Base-by-base conservation (phyloP, 345 rosid species). In the Odontarrhena argentea region DNA sequence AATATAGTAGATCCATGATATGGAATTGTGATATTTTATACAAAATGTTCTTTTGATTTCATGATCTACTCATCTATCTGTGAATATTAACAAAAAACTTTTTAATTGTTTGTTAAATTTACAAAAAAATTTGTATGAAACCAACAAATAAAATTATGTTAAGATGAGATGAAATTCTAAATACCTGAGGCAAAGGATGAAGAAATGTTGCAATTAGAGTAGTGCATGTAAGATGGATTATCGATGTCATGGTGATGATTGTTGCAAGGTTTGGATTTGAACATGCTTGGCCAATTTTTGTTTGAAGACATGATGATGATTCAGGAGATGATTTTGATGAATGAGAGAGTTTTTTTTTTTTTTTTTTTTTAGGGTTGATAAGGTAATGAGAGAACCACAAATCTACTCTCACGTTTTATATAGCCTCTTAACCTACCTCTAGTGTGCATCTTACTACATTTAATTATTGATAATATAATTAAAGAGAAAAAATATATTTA, bases 201-300 rank as follows among this genome's bases (percentile, higher is more conserved):
- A 42, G 76, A 35, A 60, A 69, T 76, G 77, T 82, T 82, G 79
- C 86, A 83, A 54, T 57, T 82, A 44, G 72, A 37, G 56, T 88
- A 74, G 8, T 57, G 76, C 60, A 71, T 66, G 73, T 79, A 78
- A 69, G 91, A 81, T 75, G 88, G 77, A 22, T 87, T 59, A 77
- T 74, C 82, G 63, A 81, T 78, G 38, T 89, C 93, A 57, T 52
- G 57, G 9, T 63, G 55, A 63, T 77, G 85, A 55, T 81, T 22
- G 76, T 82, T 84, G 87, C 87, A 82, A 51, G 96, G 97, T 83
- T 93, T 93, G 81, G 95, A 88, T 69, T 84, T 90, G 84, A 93
- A 93, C 98, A 88, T 77, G 75, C 96, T 93, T 55, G 98, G 94
- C 98, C 98, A 93, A 81, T 93, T 91, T 71, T 86, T 88, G 82